Evolutionary conservation across 768 basidiomycete species (phyloP), one percentile per base, ranked within the genome.

Genomic region (Filobasidium floriforme): DNA sequence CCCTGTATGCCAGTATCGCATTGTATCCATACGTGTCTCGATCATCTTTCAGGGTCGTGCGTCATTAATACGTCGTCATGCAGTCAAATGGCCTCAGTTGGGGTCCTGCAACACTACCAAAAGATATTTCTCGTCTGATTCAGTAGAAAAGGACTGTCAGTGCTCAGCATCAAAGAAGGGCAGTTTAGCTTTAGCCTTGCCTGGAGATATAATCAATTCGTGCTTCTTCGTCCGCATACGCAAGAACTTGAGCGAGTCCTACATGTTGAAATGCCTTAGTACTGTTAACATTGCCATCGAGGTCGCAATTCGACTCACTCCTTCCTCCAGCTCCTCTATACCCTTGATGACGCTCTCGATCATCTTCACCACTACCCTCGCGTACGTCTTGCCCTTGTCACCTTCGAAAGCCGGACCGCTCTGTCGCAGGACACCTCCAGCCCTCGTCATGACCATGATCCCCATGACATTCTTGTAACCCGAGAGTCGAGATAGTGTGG

Each of bases 161-260:
- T 32, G 26, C 40, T 37, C 12, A 43, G 46, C 46, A 14, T 9
- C 18, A 40, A n/a, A 61, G 29, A 61, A 54, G 49, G 28, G 49
- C 24, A 41, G 32, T 37, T 3, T 49, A 15, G 46, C 46, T 49
- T 18, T 49, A 12, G 2, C 46, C 87, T 32, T 62, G 90, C 92
- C 89, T 65, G 92, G 92, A 1, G 92, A 90, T 67, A 96, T 92
- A 88, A 96, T 89, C 65, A 96, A 81, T 74, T 94, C 92, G 76
- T 96, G 92, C 61, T 88, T 84, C 75, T 85, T 89, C 66, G 92
- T 94, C 59, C 92, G 85, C 80, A 94, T 91, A 66, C 92, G 82
- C 85, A 96, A 86, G 73, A 94, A 90, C 67, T 85, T 84, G 54
- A 94, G 82, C 28, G 90, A 88, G 75, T 93, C 92, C 90, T 93